Conservation (phyloP, 176 grass and related monocot species). For the Miscanthus lutarioriparius region DNA sequence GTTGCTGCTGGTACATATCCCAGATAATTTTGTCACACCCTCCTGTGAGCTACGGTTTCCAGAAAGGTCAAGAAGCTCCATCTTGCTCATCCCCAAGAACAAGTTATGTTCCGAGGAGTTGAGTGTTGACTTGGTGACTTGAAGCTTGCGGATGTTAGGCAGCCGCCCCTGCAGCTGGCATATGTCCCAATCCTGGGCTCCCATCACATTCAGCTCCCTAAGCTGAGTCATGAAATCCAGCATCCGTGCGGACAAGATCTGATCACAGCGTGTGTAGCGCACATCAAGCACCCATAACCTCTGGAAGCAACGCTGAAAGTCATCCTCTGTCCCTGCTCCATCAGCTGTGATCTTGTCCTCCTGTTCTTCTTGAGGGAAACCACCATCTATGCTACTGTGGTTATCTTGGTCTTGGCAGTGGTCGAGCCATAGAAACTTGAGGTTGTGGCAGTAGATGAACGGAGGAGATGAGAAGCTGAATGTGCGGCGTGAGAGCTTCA, state of each 20-base stretch:
- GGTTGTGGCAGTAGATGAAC: background rate
- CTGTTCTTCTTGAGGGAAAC: background rate
- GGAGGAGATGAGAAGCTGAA: slow-evolving; percentile 1
- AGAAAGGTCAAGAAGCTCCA: no score
- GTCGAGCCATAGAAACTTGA: background rate
- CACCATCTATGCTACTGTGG: background rate
- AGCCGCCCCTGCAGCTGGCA: background rate
- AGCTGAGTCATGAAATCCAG: background rate
- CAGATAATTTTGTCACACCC: no score
- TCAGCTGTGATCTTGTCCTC: background rate
- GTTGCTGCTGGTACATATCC: no score
- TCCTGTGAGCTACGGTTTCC: no score
- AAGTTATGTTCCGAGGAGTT: no score
- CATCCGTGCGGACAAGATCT: background rate
- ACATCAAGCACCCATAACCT: background rate
- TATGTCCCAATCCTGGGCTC: background rate
- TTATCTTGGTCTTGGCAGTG: background rate
- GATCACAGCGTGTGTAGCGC: background rate
- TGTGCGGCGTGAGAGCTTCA: background rate
- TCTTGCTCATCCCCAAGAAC: no score
- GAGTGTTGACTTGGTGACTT: no score
- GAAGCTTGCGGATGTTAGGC: no score
- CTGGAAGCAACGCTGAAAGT: background rate
- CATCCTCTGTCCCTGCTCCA: background rate
- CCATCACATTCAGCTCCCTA: slow-evolving; percentile 5